phyloP scores from a whole-genome alignment of 1,284 basidiomycete genomes.

The Prillingera fragicola region DNA sequence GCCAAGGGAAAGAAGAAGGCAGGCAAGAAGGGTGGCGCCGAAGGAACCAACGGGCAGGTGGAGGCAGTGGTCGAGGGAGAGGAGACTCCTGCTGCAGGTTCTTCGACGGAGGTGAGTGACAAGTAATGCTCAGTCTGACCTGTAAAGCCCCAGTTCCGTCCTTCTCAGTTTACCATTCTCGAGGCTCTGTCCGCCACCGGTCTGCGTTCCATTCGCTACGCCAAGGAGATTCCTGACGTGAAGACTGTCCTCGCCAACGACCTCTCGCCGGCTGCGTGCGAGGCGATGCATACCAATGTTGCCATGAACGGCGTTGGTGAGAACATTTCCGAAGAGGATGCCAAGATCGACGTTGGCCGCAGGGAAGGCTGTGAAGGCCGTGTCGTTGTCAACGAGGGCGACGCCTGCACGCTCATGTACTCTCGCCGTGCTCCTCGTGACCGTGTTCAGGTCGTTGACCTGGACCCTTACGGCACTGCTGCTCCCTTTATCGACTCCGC shows the following conservation, averaged over 20 bases:
- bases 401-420: constrained; percentile 93
- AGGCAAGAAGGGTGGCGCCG: constrained; percentile 1
- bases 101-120: constrained; percentile 17
- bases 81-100: constrained; percentile 17
- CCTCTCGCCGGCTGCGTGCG: constrained; percentile 73
- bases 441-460: constrained; percentile 87
- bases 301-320: constrained; percentile 73
- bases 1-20: constrained; percentile 23
- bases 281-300: constrained; percentile 82
- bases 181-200: constrained; percentile 96
- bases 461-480: constrained; percentile 97
- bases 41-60: background rate
- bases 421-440: constrained; percentile 65
- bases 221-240: constrained; percentile 90
- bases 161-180: constrained; percentile 72
- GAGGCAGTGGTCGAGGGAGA: constrained; percentile 15
- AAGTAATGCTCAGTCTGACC: background rate
- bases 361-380: constrained; percentile 52
- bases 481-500: constrained; percentile 96
- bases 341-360: constrained; percentile 26
- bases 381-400: constrained; percentile 78
- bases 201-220: constrained; percentile 91
- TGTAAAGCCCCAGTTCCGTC: constrained; percentile 47
- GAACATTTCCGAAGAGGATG: constrained; percentile 11
- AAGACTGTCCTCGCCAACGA: constrained; percentile 95